Evolutionary conservation across 1,284 basidiomycete genomes (phyloP).

Genomic region (Schizophyllum amplum): DNA sequence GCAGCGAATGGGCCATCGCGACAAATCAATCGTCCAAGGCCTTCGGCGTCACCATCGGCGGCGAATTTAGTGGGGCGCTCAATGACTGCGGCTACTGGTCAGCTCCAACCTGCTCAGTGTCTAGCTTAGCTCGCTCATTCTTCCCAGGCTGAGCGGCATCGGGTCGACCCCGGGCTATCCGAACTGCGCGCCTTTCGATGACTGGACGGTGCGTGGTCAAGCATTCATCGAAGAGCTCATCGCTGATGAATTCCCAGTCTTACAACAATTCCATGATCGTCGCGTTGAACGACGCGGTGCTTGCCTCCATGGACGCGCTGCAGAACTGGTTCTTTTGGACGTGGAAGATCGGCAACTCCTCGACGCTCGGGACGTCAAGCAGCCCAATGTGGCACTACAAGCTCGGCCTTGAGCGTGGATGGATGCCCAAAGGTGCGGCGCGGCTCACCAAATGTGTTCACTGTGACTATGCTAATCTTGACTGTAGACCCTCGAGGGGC

Average conservation of each 20-base stretch:
- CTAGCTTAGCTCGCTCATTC: conserved; percentile 8
- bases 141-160: conserved; percentile 46
- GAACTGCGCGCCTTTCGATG: conserved; percentile 38
- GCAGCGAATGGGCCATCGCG: conserved; percentile 32
- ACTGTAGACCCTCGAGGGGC: conserved; percentile 73
- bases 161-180: conserved; percentile 42
- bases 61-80: conserved; percentile 58
- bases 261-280: conserved; percentile 57
- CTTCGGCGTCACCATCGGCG: conserved; percentile 65
- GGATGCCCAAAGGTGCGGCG: conserved; percentile 67
- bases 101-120: conserved; percentile 7
- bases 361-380: conserved; percentile 55
- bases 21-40: conserved; percentile 43
- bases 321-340: conserved; percentile 97
- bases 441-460: conserved; percentile 48
- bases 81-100: conserved; percentile 58
- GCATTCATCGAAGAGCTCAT: conserved; percentile 43
- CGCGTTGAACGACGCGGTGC: conserved; percentile 56
- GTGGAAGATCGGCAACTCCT: conserved; percentile 81
- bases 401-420: conserved; percentile 79
- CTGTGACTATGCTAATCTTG: conserved; percentile 49
- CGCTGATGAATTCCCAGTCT: conserved; percentile 57
- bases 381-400: conserved; percentile 87
- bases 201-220: conserved; percentile 33
- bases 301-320: conserved; percentile 82